phyloP scores from a whole-genome alignment of 2,329 filamentous ascomycete species.

The Sphaerulina vaccinii region DNA sequence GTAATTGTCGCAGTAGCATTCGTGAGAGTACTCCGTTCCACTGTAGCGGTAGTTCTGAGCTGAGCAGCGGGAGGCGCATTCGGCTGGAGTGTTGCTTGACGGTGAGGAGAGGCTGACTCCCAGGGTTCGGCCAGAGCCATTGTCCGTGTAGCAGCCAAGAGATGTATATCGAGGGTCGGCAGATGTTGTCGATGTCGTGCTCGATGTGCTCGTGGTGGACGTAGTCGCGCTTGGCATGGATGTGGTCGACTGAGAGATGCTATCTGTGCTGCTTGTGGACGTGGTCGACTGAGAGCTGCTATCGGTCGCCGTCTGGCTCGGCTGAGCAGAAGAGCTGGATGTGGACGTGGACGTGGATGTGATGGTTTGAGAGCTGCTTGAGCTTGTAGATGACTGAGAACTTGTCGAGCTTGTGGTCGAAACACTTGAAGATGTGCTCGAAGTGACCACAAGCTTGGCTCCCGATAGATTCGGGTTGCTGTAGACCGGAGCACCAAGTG shows the following conservation, averaged over 20 bases:
- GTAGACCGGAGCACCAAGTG: no score
- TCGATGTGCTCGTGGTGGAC: slow-evolving; percentile 2
- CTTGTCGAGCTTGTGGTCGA: not conserved
- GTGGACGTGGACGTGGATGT: not conserved
- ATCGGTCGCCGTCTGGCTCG: not conserved
- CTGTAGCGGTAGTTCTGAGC: slow-evolving; percentile 36
- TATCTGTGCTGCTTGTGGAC: not conserved
- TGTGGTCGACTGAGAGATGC: not conserved
- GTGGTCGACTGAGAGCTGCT: not conserved
- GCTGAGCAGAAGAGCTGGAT: not conserved
- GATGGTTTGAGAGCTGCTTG: slow-evolving; percentile 2
- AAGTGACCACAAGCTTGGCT: no score
- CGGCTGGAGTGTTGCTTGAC: slow-evolving; percentile 21
- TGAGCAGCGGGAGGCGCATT: slow-evolving; percentile 33
- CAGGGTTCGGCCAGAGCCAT: slow-evolving; percentile 19
- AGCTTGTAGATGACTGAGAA: not conserved
- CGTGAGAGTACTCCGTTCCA: slow-evolving; percentile 37
- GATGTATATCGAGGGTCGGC: slow-evolving; percentile 16
- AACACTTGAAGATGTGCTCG: no score
- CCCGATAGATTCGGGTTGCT: no score
- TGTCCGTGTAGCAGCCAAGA: slow-evolving; percentile 30
- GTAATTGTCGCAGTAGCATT: slow-evolving; percentile 34
- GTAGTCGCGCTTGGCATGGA: slow-evolving; percentile 6
- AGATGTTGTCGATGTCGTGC: slow-evolving; percentile 6
- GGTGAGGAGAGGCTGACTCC: not conserved